Evolutionary conservation across 495 filamentous ascomycete species (phyloP).

Genomic region (Podospora comata): DNA sequence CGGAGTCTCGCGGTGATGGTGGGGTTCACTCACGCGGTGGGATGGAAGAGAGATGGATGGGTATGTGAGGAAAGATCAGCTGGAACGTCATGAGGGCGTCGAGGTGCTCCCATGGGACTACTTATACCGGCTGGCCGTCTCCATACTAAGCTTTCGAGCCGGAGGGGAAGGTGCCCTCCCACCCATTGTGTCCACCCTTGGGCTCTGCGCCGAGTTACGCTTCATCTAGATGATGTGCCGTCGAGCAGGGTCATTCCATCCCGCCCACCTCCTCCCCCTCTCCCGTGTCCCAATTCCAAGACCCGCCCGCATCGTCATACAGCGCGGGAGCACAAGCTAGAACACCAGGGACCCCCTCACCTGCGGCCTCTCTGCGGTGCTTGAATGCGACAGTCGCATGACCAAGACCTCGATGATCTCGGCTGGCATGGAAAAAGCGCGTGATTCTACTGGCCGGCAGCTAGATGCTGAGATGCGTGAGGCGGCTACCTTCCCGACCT

Average conservation of each 20-base stretch:
- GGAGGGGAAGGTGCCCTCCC: constrained; percentile 20
- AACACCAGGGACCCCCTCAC: constrained; percentile 16
- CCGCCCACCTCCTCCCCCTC: constrained; percentile 15
- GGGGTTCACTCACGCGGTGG: constrained; percentile 8
- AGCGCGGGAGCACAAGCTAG: constrained; percentile 16
- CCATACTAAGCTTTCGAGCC: constrained; percentile 13
- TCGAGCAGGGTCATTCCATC: constrained; percentile 30
- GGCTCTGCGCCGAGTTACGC: constrained; percentile 24
- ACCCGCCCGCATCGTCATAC: constrained; percentile 31
- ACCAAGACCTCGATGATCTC: constrained; percentile 6
- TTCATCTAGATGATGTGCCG: constrained; percentile 32
- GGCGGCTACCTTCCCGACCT: constrained; percentile 21
- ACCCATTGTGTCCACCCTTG: background rate
- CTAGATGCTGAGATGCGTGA: constrained; percentile 22
- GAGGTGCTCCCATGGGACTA: constrained; percentile 21
- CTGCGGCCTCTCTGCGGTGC: constrained; percentile 9
- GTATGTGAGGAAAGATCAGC: constrained; percentile 20
- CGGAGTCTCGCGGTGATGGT: background rate
- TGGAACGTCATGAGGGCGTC: constrained; percentile 8
- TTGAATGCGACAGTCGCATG: constrained; percentile 22
- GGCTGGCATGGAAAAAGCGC: constrained; percentile 19
- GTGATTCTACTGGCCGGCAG: constrained; percentile 17
- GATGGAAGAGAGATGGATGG: constrained; percentile 8
- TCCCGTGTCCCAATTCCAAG: constrained; percentile 17
- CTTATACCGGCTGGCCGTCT: constrained; percentile 28